Conservation (phyloP, 495 filamentous ascomycete species). For the Trichoderma erinaceum region DNA sequence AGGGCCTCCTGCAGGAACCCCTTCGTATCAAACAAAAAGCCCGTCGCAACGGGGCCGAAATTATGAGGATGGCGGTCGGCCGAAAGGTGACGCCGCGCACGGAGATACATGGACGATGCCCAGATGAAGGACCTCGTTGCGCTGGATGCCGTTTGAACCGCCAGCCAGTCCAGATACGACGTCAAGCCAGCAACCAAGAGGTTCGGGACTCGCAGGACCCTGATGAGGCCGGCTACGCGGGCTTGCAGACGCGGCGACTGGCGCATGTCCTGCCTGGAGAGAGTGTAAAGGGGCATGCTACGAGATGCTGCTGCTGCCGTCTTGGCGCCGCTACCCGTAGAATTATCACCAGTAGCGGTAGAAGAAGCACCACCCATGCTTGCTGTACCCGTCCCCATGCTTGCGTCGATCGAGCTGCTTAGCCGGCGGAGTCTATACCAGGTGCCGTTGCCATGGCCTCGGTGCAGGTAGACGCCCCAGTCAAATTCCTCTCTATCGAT, state of each 20-base stretch:
- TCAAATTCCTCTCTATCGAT: constrained; percentile 11
- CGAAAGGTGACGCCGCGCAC: not conserved
- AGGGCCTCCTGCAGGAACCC: constrained; percentile 10
- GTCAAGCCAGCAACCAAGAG: not conserved
- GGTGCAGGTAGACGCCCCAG: constrained; percentile 16
- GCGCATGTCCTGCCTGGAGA: constrained; percentile 9
- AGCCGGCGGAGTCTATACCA: constrained; percentile 6
- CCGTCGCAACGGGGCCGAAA: not conserved
- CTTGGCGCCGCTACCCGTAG: not conserved
- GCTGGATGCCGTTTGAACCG: not conserved
- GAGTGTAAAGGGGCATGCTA: not conserved
- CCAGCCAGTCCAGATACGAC: constrained; percentile 13
- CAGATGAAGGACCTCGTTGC: constrained; percentile 15
- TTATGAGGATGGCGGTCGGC: not conserved
- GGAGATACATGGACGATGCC: constrained; percentile 7
- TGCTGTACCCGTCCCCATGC: not conserved
- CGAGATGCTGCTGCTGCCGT: not conserved
- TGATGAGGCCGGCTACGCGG: constrained; percentile 13
- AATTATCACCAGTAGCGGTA: too few relatives aligned
- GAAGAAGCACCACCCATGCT: not conserved
- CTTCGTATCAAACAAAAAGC: not conserved
- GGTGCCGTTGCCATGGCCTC: not conserved
- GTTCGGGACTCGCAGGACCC: not conserved
- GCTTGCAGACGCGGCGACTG: not conserved
- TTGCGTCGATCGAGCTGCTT: not conserved